Evolutionary conservation across 1,139 yeast genomes (phyloP).

Genomic region (Blastobotrys petasosporus): DNA sequence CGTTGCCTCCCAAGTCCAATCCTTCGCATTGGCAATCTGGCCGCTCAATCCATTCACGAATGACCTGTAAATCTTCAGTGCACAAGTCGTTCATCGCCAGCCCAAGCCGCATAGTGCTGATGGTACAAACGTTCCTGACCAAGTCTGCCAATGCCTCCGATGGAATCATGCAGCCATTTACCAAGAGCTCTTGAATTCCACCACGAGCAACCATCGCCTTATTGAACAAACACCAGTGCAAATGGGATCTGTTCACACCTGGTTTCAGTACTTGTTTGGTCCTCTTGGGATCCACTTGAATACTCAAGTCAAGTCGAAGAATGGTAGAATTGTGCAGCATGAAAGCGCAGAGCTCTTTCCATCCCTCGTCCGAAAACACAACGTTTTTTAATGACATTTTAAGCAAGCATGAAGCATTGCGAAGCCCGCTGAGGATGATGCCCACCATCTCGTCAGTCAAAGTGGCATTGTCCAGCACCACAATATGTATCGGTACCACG

Average conservation of each 20-base stretch:
- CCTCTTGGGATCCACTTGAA: conserved; percentile 18
- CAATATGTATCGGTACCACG: conserved; percentile 71
- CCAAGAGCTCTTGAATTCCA: conserved; percentile 75
- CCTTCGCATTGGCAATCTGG: conserved; percentile 61
- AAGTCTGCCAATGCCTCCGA: conserved; percentile 43
- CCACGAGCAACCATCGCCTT: conserved; percentile 53
- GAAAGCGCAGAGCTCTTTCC: conserved; percentile 72
- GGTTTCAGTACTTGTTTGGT: conserved; percentile 21
- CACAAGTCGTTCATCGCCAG: conserved; percentile 67
- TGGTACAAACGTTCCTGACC: conserved; percentile 47
- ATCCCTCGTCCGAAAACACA: conserved; percentile 61
- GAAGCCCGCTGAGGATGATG: conserved; percentile 58
- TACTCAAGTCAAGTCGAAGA: conserved; percentile 57
- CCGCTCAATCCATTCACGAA: conserved; percentile 58
- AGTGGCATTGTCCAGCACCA: conserved; percentile 77
- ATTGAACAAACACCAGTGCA: conserved; percentile 73
- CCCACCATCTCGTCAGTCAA: conserved; percentile 76
- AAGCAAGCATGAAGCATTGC: conserved; percentile 52
- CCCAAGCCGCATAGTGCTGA: conserved; percentile 63
- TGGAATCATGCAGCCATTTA: conserved; percentile 70
- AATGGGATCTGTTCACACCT: conserved; percentile 45
- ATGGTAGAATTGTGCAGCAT: conserved; percentile 52
- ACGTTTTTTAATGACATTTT: conserved; percentile 76
- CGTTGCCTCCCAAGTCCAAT: conserved; percentile 79
- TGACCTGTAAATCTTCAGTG: conserved; percentile 46